A percentile compares a stretch with the other conserved stretches of the same genome.
phyloP scores from a whole-genome alignment of 2,329 filamentous ascomycete species.

The Microdochium bolleyi region DNA sequence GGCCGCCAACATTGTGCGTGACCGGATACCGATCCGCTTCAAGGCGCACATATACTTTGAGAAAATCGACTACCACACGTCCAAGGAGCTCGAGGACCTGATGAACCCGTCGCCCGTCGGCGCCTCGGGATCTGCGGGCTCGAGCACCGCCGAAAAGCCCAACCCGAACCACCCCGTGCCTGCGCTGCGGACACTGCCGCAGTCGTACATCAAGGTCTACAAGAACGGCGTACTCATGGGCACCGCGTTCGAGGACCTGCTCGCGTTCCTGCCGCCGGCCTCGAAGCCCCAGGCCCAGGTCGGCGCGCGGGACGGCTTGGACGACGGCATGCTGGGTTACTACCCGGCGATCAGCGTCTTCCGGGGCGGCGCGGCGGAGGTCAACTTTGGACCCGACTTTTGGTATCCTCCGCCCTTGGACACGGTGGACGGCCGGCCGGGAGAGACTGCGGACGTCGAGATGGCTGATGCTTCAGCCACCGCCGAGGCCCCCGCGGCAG shows the following conservation, averaged over 20 bases:
- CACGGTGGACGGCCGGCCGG: slow-evolving; percentile 2
- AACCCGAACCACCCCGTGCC: slow-evolving; percentile 65
- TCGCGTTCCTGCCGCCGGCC: slow-evolving; percentile 86
- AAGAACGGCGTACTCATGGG: slow-evolving; percentile 87
- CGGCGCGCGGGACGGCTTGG: slow-evolving; percentile 76
- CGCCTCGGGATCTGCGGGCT: slow-evolving; percentile 26
- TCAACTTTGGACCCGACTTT: slow-evolving; percentile 91
- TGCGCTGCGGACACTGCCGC: slow-evolving; percentile 77
- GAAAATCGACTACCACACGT: slow-evolving; percentile 79
- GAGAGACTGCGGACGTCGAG: neutral
- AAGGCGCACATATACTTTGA: slow-evolving; percentile 94
- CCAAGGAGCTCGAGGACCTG: slow-evolving; percentile 80
- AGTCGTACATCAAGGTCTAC: slow-evolving; percentile 81
- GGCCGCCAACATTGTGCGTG: slow-evolving; percentile 77
- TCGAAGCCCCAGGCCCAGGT: slow-evolving; percentile 65
- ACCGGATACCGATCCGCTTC: slow-evolving; percentile 90
- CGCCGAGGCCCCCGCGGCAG: neutral
- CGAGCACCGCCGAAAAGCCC: slow-evolving; percentile 47
- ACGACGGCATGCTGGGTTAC: slow-evolving; percentile 93
- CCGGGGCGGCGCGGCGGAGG: slow-evolving; percentile 80
- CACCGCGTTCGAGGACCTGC: slow-evolving; percentile 77
- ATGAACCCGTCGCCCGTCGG: slow-evolving; percentile 59
- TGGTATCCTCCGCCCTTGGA: slow-evolving; percentile 63
- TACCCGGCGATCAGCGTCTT: slow-evolving; percentile 92
- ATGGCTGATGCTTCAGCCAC: slow-evolving; percentile 1